Conservation (phyloP, 192 early-diverging fungal genomes). For the Spizellomyces sp. region DNA sequence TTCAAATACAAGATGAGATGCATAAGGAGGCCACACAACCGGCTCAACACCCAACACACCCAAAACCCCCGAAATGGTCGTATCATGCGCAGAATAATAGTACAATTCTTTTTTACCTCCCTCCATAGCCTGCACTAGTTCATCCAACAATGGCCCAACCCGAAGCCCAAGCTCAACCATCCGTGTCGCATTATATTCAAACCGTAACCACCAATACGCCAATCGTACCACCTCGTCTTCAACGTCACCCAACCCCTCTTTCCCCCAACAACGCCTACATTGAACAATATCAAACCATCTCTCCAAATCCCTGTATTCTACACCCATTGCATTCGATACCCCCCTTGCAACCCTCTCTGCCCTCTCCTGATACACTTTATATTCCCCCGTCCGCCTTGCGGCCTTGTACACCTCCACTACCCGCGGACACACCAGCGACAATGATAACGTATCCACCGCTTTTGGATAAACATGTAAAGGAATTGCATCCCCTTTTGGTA, state of each 20-base stretch:
- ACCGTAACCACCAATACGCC: conserved; percentile 3
- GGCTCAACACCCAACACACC: background rate
- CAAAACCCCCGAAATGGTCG: conserved; percentile 9
- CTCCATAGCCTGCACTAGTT: background rate
- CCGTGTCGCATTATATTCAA: conserved; percentile 7
- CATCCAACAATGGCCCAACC: conserved; percentile 11
- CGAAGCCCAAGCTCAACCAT: background rate
- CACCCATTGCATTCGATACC: background rate
- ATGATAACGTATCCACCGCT: conserved; percentile 4
- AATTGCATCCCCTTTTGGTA: background rate
- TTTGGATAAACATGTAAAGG: background rate
- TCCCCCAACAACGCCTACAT: conserved; percentile 12
- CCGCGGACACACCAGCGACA: conserved; percentile 1
- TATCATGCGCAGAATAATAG: conserved; percentile 19
- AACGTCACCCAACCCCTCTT: background rate
- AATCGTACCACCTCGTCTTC: background rate
- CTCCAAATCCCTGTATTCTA: background rate
- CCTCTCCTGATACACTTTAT: background rate
- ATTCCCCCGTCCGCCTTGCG: background rate
- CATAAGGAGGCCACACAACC: conserved; percentile 9
- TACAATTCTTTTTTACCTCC: background rate
- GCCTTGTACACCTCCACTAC: background rate
- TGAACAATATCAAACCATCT: conserved; percentile 10
- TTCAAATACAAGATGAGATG: conserved; percentile 5
- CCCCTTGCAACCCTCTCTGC: background rate